Evolutionary conservation across 2,329 filamentous ascomycete genomes (phyloP).

Genomic region (Polychaeton citri): DNA sequence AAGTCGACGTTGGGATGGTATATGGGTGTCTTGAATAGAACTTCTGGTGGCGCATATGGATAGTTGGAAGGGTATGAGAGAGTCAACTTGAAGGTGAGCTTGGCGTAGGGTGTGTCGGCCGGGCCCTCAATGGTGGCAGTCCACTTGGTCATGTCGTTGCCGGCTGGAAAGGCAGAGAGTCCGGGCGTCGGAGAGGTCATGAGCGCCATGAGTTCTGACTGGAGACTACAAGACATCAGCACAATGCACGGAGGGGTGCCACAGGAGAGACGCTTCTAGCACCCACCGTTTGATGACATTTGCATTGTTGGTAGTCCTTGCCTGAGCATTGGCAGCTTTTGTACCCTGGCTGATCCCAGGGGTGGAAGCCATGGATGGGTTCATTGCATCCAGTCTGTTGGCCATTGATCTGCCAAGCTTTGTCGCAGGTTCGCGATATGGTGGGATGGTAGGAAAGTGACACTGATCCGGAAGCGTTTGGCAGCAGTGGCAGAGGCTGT

Average conservation of each 20-base stretch:
- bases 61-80: conserved; percentile 88
- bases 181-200: conserved; percentile 93
- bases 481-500: too few species aligned
- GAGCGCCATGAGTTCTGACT: conserved; percentile 95
- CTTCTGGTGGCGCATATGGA: conserved; percentile 78
- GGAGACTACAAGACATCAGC: too few species aligned
- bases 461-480: too few species aligned
- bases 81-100: conserved; percentile 79
- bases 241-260: neutral
- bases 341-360: conserved; percentile 19
- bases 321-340: conserved; percentile 12
- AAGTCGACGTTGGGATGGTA: conserved; percentile 99
- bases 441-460: too few species aligned
- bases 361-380: conserved; percentile 15
- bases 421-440: too few species aligned
- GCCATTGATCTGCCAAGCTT: too few species aligned
- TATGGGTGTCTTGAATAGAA: conserved; percentile 96
- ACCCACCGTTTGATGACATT: conserved; percentile 35
- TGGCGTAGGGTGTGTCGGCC: conserved; percentile 78
- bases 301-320: conserved; percentile 20
- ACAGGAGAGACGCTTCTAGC: neutral
- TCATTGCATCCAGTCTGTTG: conserved; percentile 16
- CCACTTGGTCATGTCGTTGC: conserved; percentile 86
- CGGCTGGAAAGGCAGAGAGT: conserved; percentile 86
- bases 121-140: conserved; percentile 88